Base-by-base conservation (phyloP, 2,329 filamentous ascomycete genomes). In the Blastomyces emzantsi region DNA sequence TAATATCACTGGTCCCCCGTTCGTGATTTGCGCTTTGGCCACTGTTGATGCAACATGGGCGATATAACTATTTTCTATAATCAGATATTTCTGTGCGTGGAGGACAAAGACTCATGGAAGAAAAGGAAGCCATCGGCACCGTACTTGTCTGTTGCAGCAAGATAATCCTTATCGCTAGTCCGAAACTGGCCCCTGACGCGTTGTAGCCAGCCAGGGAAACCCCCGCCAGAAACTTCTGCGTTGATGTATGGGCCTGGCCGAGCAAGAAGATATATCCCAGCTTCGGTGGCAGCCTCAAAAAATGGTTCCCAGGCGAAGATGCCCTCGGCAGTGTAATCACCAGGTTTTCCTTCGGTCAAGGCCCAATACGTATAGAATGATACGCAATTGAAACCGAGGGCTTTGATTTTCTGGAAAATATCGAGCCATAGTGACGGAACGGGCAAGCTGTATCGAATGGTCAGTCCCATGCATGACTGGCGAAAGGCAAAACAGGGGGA, bases 281-380 rank as follows among this genome's bases (percentile, higher is more conserved):
- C 87, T 66, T 88, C 76, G 25, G 81, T 79, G 0, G 90, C 90
- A 3, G 89, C 90, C 5, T 88, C 85, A 68, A 92, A 92, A 75
- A 94, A 92, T 0, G 87, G 85, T 67, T 90, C 83, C 3, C 90
- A 78, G 17, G 83, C 86, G 69, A 92, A 90, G 19, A 92, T 81
- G 0, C 89, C 90, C 1, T 90, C 85, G 0, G 86, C 87, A 9
- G 79, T 79, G 70, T 90, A 92, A 3, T 85, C 78, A 0, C 89
- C 90, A 0, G 81, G 85, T 64, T 87, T 87, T 2, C 88, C 89
- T 72, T 94, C 90, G 0, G 91, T 74, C 2, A 93, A 77, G 2
- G 87, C 88, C 90, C 90, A 95, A 69, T 92, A 83, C 7, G 87
- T 80, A 70, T 93, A 93, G 73, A 92, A 91, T 0, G 88, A 91